phyloP scores from a whole-genome alignment of 345 rosid species.

The Linum trigynum region DNA sequence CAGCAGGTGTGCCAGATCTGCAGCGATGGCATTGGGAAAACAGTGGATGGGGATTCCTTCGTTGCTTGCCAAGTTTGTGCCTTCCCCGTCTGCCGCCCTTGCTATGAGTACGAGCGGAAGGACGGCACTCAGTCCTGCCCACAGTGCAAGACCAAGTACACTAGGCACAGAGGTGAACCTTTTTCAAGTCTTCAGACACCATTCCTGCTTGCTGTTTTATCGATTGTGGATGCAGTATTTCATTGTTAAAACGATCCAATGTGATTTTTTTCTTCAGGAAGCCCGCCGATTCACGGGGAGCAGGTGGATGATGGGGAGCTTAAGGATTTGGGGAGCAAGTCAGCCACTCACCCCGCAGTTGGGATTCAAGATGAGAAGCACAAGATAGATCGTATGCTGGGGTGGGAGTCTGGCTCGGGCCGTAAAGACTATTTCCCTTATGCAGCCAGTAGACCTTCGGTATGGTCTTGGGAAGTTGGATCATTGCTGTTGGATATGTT shows the following conservation, averaged over 20 bases:
- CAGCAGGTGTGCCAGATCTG: constrained; percentile 13
- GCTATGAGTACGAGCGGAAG: constrained; percentile 15
- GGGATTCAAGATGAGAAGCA: constrained; percentile 5
- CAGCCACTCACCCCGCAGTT: neutral
- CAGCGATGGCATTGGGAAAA: constrained; percentile 4
- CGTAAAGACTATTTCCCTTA: constrained; percentile 20
- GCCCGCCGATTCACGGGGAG: constrained; percentile 8
- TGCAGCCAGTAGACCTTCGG: constrained; percentile 24
- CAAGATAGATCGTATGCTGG: constrained; percentile 6
- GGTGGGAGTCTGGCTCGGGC: constrained; percentile 10
- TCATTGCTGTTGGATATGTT: neutral
- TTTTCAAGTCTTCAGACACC: neutral
- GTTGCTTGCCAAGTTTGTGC: constrained; percentile 13
- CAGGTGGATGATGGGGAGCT: constrained; percentile 11
- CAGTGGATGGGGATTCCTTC: constrained; percentile 5
- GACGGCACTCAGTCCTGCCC: constrained; percentile 14
- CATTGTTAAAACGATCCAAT: neutral
- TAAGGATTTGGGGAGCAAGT: neutral
- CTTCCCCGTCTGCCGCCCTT: constrained; percentile 10
- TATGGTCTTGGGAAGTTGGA: constrained; percentile 1
- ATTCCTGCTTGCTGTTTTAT: neutral
- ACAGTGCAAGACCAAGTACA: constrained; percentile 14
- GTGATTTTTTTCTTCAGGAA: constrained; percentile 5
- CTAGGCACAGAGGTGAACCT: constrained; percentile 10
- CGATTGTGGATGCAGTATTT: neutral